Percentiles rank a stretch among this genome's conserved stretches.
phyloP scores from a whole-genome alignment of 2,329 filamentous ascomycete genomes.

The Phyllosticta ampelicida region DNA sequence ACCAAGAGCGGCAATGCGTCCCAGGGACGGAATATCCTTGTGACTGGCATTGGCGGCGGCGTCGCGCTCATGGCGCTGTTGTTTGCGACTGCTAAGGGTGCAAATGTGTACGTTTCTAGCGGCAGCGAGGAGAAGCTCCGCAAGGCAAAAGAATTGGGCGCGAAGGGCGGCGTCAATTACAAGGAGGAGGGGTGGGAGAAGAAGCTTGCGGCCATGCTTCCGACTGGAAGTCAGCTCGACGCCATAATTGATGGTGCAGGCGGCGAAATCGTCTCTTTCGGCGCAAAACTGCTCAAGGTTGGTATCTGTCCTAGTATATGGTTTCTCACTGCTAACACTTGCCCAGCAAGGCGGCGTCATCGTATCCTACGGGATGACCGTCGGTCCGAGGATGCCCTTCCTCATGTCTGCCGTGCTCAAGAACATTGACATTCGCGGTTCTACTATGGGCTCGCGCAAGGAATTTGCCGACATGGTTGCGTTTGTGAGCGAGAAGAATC shows the following conservation, averaged over 20 bases:
- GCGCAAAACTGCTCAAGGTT: constrained; percentile 56
- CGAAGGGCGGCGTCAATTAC: constrained; percentile 72
- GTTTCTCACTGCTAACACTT: constrained; percentile 2
- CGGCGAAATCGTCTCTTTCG: constrained; percentile 66
- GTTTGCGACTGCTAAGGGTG: constrained; percentile 55
- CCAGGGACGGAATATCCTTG: constrained; percentile 61
- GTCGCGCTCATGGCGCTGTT: constrained; percentile 74
- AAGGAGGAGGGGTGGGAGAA: constrained; percentile 72
- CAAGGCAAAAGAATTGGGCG: constrained; percentile 61
- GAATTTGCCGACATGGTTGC: constrained; percentile 88
- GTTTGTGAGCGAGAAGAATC: constrained; percentile 63
- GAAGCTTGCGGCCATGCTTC: constrained; percentile 52
- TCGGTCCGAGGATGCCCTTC: constrained; percentile 76
- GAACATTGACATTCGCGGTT: constrained; percentile 77
- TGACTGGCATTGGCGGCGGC: constrained; percentile 89
- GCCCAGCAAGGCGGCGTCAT: constrained; percentile 64
- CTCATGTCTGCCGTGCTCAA: constrained; percentile 72
- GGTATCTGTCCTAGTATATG: neutral
- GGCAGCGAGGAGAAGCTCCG: constrained; percentile 65
- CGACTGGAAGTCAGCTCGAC: constrained; percentile 61
- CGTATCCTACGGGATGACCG: constrained; percentile 83
- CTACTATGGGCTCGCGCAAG: constrained; percentile 80
- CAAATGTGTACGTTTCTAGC: constrained; percentile 69
- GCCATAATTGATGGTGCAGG: constrained; percentile 86
- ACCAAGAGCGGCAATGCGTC: constrained; percentile 60